Evolutionary conservation across 495 filamentous ascomycete genomes (phyloP), one percentile per base, ranked within the genome.

Genomic region (Tuber borchii): DNA sequence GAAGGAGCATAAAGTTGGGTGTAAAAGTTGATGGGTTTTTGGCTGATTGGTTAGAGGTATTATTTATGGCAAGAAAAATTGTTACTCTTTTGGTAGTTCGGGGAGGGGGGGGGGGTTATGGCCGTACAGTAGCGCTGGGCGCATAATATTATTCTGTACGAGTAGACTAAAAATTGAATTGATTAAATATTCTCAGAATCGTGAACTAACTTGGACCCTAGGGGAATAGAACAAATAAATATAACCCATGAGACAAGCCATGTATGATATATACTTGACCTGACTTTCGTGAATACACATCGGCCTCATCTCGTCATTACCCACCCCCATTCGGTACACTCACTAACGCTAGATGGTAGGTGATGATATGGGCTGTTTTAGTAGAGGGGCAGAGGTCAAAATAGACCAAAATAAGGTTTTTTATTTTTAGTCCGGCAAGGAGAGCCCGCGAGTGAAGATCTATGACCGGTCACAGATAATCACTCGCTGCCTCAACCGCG

Each of bases 1-100:
- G 89, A 85, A 83, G 69, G 75, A 69, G 0, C 89, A 90, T 81
- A 86, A 87, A 71, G 74, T 75, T 43, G 87, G 88, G 80, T 90
- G 89, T 81, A 81, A 82, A n/a, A 34, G 26, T 34, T 65, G 56
- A 65, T 34, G 14, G 14, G 26, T 16, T n/a, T n/a, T n/a, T 34
- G 14, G 56, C 6, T 34, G 56, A 26, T 26, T 26, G 3, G 12
- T 17, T 17, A 56, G 48, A 20, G 48, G 19, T 26, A 65, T 65
- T 26, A 34, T 34, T 31, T 6, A 34, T 34, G 26, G 31, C 26
- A 65, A 65, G 26, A 14, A 34, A 46, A 65, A 19, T 34, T 34
- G 56, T 14, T 19, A 34, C 34, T 65, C 6, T 0, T 31, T 34
- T 65, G 56, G 26, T 6, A 65, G 26, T 65, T 65, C 5, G 56